Evolutionary conservation across 2,329 filamentous ascomycete species (phyloP), one percentile per base, ranked within the genome.

Genomic region (Aureobasidium sp.): DNA sequence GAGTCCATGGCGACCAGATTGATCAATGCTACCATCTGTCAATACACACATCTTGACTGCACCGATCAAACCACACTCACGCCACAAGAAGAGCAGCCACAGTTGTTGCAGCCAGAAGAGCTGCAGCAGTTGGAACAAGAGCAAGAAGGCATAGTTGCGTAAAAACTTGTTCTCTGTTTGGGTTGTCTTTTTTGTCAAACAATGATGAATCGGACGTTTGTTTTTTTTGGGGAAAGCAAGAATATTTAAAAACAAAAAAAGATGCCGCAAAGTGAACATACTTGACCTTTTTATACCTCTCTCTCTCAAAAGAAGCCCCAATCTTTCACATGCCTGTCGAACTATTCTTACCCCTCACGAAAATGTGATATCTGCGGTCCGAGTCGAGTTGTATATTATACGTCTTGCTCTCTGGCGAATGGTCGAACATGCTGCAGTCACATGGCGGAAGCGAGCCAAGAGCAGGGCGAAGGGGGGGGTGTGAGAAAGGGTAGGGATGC

Each of bases 61-160:
- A 6, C 17, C 19, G 8, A 30, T 45, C 4, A 32, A 5, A 7
- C 22, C 1, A 12, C 2, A 51, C 47, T 24, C 37, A 51, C 47
- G 27, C 35, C 37, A 37, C 47, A 51, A 25, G 47, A 30, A 17
- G 47, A 40, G 37, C 47, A 51, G 25, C 37, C 37, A 27, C 47
- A 51, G 35, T 41, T 41, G 19, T 21, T 41, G 47, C 47, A 51
- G 19, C 47, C 37, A 8, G 35, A 38, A 5, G 45, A n/a, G 37
- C 47, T 12, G 19, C 47, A 51, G 37, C 47, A 51, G 47, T 51
- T 51, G 35, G 47, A 22, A 27, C 47, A 51, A 51, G 47, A 51
- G 35, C 47, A 51, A 27, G 47, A 40, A 41, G 47, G 47, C 47
- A 51, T 51, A 16, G n/a, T n/a, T n/a, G n/a, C n/a, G n/a, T n/a